phyloP scores from a whole-genome alignment of 768 basidiomycete species.

The Cystobasidium tubakii region DNA sequence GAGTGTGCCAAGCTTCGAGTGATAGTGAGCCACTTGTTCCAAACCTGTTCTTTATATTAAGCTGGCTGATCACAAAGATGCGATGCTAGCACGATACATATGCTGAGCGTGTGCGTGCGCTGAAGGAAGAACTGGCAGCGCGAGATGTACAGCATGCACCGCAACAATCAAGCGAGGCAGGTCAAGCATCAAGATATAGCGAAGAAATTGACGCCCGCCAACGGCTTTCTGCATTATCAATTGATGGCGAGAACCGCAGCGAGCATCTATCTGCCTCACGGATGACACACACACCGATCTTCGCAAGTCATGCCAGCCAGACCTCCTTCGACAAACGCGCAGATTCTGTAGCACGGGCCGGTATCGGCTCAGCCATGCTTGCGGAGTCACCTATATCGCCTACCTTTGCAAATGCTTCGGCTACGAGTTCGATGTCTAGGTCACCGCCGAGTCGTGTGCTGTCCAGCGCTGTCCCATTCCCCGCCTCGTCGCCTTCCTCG shows the following conservation, averaged over 20 bases:
- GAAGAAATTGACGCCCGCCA: neutral
- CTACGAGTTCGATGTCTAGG: neutral
- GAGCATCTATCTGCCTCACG: too few relatives aligned
- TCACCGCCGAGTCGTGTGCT: neutral
- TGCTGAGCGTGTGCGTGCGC: slow-evolving; percentile 86
- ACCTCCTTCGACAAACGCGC: neutral
- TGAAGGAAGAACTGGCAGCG: slow-evolving; percentile 47
- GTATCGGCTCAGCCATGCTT: slow-evolving; percentile 20
- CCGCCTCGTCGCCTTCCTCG: neutral
- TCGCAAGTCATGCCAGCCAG: neutral
- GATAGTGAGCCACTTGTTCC: slow-evolving; percentile 63
- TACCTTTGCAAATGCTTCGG: neutral
- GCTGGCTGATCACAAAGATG: neutral
- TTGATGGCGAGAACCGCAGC: neutral
- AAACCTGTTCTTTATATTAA: too few relatives aligned
- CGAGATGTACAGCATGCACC: neutral
- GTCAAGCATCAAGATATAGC: neutral
- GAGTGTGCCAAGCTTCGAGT: slow-evolving; percentile 78
- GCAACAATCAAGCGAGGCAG: neutral
- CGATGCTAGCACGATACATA: slow-evolving; percentile 77
- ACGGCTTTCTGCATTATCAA: neutral
- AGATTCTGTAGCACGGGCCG: neutral
- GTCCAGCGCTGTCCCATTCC: neutral
- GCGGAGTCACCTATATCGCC: slow-evolving; percentile 1
- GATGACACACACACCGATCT: too few relatives aligned